phyloP scores from a whole-genome alignment of 208 protist species.

The Leishmania aethiopica region DNA sequence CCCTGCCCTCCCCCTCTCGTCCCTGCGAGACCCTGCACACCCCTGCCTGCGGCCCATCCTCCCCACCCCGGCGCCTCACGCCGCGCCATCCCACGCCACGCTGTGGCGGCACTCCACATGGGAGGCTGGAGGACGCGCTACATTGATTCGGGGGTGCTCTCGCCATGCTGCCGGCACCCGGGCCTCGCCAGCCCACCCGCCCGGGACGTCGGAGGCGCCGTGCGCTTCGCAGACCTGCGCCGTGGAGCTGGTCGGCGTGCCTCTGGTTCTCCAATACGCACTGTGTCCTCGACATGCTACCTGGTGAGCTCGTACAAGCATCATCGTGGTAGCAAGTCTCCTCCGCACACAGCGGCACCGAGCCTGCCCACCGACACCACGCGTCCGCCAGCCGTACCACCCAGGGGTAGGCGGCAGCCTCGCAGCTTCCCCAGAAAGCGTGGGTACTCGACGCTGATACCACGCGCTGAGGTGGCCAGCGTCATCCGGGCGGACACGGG shows the following conservation, averaged over 20 bases:
- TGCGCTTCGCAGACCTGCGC: background rate
- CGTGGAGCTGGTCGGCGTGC: no score
- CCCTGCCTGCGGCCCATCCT: background rate
- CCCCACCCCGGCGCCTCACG: background rate
- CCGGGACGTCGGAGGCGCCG: background rate
- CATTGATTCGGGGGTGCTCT: background rate
- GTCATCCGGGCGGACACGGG: background rate
- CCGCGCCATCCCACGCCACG: background rate
- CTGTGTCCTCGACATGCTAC: background rate
- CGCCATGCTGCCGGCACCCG: background rate
- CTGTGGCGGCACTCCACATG: background rate
- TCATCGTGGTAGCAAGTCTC: background rate
- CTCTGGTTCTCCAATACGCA: background rate
- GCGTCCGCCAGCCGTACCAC: background rate
- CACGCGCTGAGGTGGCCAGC: background rate
- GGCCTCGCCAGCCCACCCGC: background rate
- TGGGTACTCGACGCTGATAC: background rate
- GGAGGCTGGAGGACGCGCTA: background rate
- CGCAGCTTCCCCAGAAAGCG: background rate
- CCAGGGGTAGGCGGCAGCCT: background rate
- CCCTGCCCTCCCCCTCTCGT: background rate
- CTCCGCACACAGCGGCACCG: background rate
- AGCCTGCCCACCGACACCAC: background rate
- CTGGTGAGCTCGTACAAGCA: background rate
- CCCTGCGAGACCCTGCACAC: background rate